Evolutionary conservation across 495 filamentous ascomycete genomes (phyloP), one percentile per base, ranked within the genome.

Genomic region (Monascus purpureus): DNA sequence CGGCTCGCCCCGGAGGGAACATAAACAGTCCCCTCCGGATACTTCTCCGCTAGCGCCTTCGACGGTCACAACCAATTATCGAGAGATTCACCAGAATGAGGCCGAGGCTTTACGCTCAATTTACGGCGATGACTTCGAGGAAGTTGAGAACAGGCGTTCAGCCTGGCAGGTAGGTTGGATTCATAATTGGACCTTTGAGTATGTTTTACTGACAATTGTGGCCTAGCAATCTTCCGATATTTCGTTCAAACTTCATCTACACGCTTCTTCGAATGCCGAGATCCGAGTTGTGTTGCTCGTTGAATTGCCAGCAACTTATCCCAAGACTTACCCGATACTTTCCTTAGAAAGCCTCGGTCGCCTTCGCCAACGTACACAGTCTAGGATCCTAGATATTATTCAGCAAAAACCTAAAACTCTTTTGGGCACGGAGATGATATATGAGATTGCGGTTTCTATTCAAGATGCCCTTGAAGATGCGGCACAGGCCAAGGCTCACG

Each of bases 391-490:
- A 39, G 72, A 77, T 28, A 72, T 82, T 29, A 49, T 86, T 32
- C 73, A 68, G 33, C 70, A 62, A 3, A 79, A 77, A 45, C 80
- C 82, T 2, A 83, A 73, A 40, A 60, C 73, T 17, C 63, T 88
- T 7, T 60, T 85, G 12, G 81, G 79, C 2, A 72, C 79, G 38
- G 79, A 84, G 30, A 95, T 97, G 87, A 83, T 97, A 8, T 77
- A 82, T 51, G 81, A 85, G 35, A 68, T 97, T 23, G 81, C 82
- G 6, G 70, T 79, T 29, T 73, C 77, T 4, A 75, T 95, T 27
- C 77, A 82, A 37, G 90, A 96, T 39, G 73, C 87, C 12, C 61
- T 97, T 13, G 86, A 96, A 48, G 82, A 92, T 55, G 83, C 81
- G 13, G 79, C 82, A 6, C 66, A 78, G 41, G 72, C 72, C 17